These are phyloP conservation scores for Hawksworthiomyces lignivorus DNA, from an alignment of 2,329 filamentous ascomycete genomes.

Conservation along the genomic window DNA sequence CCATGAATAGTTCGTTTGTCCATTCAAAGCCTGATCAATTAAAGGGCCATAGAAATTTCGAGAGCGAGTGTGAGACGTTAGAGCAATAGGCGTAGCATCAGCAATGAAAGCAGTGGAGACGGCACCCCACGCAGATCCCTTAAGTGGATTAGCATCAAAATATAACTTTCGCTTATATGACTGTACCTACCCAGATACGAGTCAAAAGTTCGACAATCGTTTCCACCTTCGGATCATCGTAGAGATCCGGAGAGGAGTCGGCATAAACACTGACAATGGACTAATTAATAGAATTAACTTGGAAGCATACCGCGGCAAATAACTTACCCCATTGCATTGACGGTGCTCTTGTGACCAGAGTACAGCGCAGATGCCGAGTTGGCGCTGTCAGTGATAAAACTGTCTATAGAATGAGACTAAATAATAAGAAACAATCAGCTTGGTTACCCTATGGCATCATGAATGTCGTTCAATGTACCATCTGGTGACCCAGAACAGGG, in stretches of 20 bases:
- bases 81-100: constrained; percentile 73
- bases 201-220: constrained; percentile 72
- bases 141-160: too few species aligned
- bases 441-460: too few species aligned
- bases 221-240: constrained; percentile 83
- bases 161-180: too few species aligned
- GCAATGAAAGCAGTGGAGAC: constrained; percentile 77
- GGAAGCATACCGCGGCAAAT: too few species aligned
- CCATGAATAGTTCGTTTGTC: constrained; percentile 75
- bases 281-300: too few species aligned
- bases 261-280: constrained; percentile 72
- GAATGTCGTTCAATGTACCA: too few species aligned
- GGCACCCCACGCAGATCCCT: constrained; percentile 51
- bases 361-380: constrained; percentile 79
- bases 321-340: constrained; percentile 77
- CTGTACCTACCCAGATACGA: too few species aligned
- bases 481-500: constrained; percentile 78
- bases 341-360: constrained; percentile 74
- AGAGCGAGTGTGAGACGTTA: constrained; percentile 64
- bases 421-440: too few species aligned
- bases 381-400: constrained; percentile 79
- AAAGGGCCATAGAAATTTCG: constrained; percentile 63
- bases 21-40: constrained; percentile 69
- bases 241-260: constrained; percentile 63
- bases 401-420: constrained; percentile 77